phyloP scores from a whole-genome alignment of 306 rosid genomes.

The Clitoria ternatea region DNA sequence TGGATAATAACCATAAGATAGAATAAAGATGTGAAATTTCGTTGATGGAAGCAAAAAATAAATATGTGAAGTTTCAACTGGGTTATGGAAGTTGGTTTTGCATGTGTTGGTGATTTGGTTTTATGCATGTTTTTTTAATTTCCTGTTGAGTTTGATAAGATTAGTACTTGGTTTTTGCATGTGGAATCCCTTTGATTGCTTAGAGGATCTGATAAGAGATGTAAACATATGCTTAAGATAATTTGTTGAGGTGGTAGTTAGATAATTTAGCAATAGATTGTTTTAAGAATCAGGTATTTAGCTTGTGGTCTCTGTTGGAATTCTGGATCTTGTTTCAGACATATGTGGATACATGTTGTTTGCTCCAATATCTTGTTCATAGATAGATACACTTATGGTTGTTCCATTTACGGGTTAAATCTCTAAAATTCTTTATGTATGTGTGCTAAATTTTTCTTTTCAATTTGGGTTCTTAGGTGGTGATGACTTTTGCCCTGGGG shows the following conservation, averaged over 20 bases:
- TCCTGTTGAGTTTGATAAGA: neutral
- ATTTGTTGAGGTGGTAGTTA: neutral
- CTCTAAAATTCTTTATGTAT: neutral
- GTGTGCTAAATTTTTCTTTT: neutral
- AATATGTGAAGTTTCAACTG: too few relatives aligned
- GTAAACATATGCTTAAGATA: neutral
- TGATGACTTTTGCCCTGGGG: conserved; percentile 73
- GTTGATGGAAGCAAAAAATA: too few relatives aligned
- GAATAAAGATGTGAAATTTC: neutral
- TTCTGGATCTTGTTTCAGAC: neutral
- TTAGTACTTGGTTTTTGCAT: neutral
- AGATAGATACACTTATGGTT: neutral
- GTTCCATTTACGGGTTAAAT: neutral
- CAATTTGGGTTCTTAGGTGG: conserved; percentile 44
- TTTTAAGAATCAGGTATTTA: neutral
- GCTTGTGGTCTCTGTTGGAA: neutral
- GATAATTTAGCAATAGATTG: neutral
- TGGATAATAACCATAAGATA: conserved; percentile 14
- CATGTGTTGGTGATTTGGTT: neutral
- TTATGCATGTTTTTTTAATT: neutral
- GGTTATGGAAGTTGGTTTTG: neutral
- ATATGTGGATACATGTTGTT: neutral
- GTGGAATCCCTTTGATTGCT: neutral
- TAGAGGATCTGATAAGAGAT: conserved; percentile 20
- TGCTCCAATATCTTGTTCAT: neutral